Evolutionary conservation across 495 filamentous ascomycete species (phyloP).

Genomic region (Penicillium robsamsonii): DNA sequence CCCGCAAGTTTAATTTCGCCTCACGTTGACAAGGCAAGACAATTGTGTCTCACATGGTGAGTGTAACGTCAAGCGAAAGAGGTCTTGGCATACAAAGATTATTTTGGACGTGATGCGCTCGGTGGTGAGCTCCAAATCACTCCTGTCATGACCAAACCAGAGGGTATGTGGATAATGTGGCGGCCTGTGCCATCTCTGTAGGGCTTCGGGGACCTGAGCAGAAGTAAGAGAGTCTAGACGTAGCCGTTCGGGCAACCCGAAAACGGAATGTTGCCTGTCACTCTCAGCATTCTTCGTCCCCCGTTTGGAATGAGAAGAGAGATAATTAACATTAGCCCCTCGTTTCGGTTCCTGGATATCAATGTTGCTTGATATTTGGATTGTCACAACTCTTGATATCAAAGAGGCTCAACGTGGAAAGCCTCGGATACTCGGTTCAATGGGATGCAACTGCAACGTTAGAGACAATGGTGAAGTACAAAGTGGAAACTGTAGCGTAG

Average conservation of each 20-base stretch:
- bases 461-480: conserved; percentile 26
- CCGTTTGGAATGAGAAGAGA: neutral
- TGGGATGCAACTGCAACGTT: conserved; percentile 33
- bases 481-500: conserved; percentile 23
- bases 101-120: conserved; percentile 12
- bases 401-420: conserved; percentile 4
- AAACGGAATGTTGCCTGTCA: conserved; percentile 21
- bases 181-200: conserved; percentile 10
- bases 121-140: conserved; percentile 17
- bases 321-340: neutral
- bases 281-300: conserved; percentile 1
- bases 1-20: conserved; percentile 9
- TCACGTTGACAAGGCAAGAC: conserved; percentile 4
- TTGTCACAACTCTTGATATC: neutral
- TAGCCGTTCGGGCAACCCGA: conserved; percentile 16
- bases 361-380: neutral
- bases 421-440: neutral
- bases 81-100: conserved; percentile 10
- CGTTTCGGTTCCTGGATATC: neutral
- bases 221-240: conserved; percentile 12
- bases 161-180: conserved; percentile 11
- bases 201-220: neutral
- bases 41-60: conserved; percentile 16
- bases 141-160: neutral
- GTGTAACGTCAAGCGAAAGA: conserved; percentile 24